Conservation (phyloP, 805 yeast genomes). For the Yarrowia hollandica region DNA sequence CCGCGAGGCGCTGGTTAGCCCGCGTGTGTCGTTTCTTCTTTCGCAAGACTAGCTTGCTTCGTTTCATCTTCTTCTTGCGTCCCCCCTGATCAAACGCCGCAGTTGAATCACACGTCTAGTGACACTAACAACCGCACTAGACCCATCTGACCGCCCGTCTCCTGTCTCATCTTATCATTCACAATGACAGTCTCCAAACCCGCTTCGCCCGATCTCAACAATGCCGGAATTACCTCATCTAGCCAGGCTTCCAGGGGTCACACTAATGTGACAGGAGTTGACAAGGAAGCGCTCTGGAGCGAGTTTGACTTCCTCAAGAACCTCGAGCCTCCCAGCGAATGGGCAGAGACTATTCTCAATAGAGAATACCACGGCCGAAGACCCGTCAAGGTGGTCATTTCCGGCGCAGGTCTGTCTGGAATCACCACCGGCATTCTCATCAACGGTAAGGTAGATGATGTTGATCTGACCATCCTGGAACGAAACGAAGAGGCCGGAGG, state of each 20-base stretch:
- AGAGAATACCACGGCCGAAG: constrained; percentile 22
- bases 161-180: background rate
- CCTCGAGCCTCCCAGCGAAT: constrained; percentile 19
- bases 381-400: constrained; percentile 34
- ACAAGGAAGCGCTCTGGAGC: constrained; percentile 15
- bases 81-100: background rate
- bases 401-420: constrained; percentile 41
- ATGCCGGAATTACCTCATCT: constrained; percentile 2
- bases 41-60: too few relatives aligned
- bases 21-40: background rate
- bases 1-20: background rate
- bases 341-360: constrained; percentile 9
- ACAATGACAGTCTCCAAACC: constrained; percentile 7
- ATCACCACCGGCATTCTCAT: constrained; percentile 36
- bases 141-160: too few relatives aligned
- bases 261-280: constrained; percentile 2
- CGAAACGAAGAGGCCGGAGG: constrained; percentile 38
- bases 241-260: constrained; percentile 15
- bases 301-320: constrained; percentile 14
- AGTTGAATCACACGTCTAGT: too few relatives aligned
- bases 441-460: constrained; percentile 34
- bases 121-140: too few relatives aligned
- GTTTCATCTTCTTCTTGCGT: background rate
- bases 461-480: constrained; percentile 37
- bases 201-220: background rate